Evolutionary conservation across 2,329 filamentous ascomycete genomes (phyloP), one percentile per base, ranked within the genome.

Genomic region (Scopulariopsis brevicaulis): DNA sequence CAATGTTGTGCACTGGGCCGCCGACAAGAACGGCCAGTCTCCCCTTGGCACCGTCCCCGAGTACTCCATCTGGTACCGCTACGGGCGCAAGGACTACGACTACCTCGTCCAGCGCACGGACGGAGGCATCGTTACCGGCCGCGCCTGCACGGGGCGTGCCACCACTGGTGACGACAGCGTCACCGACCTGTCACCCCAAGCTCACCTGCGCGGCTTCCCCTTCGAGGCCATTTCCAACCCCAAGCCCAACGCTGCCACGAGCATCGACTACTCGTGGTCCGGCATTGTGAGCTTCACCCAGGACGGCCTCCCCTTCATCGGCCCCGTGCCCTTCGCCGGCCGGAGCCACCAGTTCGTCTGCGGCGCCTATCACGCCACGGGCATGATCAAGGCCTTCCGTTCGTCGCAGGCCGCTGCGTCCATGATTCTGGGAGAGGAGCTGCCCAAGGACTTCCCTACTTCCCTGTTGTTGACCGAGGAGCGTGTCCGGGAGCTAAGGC

Each of bases 51-150:
- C 46, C 28, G 3, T 55, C 58, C 1, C 22, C 22, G 14, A 63
- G 14, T 37, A 62, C 53, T 65, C 61, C 0, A 53, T 62, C n/a
- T 65, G 63, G 57, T 43, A 62, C 0, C 58, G 64, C 1, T 64
- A 65, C 34, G 61, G 56, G 1, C 56, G 57, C 2, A 61, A 65
- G 20, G 64, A 66, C 53, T 66, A 65, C 58, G 64, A 66, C 53
- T 64, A 65, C 35, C 53, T 67, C 3, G 64, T 66, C 28, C 60
- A 62, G 20, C 59, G 62, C 1, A 35, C 56, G 14, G 59, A 61
- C 24, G 65, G 65, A 0, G 59, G 54, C 10, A 25, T 62, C 11
- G 57, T 66, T 12, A 52, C 63, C 5, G 63, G 65, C 1, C 57
- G 64, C 2, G 62, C 63, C 34, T 40, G 40, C 25, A 55, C 35